Evolutionary conservation across 495 filamentous ascomycete species (phyloP).

Genomic region (Penicillium maclennaniae): DNA sequence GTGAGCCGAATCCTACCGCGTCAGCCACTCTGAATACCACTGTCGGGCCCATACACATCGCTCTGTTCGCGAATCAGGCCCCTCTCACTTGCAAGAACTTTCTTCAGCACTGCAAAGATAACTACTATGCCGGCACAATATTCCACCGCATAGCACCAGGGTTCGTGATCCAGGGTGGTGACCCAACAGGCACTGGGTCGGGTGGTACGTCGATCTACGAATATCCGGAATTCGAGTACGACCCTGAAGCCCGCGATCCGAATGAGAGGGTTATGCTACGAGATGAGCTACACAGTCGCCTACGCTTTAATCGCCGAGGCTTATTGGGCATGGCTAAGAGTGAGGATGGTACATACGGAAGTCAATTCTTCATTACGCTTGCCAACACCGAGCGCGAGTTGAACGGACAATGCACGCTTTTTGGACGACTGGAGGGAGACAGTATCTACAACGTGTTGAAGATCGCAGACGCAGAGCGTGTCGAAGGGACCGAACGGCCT

Average conservation of each 20-base stretch:
- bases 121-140: conserved; percentile 86
- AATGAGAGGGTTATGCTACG: conserved; percentile 62
- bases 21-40: conserved; percentile 88
- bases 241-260: conserved; percentile 58
- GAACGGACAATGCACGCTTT: conserved; percentile 86
- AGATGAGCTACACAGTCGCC: conserved; percentile 86
- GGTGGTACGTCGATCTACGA: conserved; percentile 91
- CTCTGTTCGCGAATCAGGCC: conserved; percentile 90
- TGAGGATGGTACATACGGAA: conserved; percentile 69
- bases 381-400: conserved; percentile 75
- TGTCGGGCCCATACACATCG: conserved; percentile 78
- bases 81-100: conserved; percentile 93
- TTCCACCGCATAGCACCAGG: conserved; percentile 91
- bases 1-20: conserved; percentile 88
- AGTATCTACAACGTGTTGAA: conserved; percentile 93
- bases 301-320: conserved; percentile 91
- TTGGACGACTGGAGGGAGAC: conserved; percentile 88
- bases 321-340: conserved; percentile 87
- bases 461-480: conserved; percentile 82
- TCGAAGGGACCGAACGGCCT: conserved; percentile 77
- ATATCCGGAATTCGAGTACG: conserved; percentile 70
- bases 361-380: conserved; percentile 96
- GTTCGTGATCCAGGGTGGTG: conserved; percentile 93
- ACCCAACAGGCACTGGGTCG: conserved; percentile 86
- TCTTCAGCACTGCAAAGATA: conserved; percentile 88